phyloP scores from a whole-genome alignment of 345 rosid species.

The Mercurialis annua region DNA sequence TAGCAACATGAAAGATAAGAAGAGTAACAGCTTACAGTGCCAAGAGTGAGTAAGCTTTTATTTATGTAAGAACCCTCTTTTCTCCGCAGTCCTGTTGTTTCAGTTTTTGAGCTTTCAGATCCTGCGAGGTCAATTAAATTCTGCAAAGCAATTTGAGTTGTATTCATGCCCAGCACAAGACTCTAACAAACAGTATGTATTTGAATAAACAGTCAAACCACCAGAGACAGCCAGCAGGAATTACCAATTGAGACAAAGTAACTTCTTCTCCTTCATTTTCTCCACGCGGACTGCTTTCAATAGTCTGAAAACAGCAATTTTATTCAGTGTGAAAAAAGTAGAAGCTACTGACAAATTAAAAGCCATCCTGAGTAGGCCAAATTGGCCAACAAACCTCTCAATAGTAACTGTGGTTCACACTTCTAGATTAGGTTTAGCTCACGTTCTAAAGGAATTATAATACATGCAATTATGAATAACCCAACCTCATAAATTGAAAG shows the following conservation, averaged over 20 bases:
- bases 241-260: conserved; percentile 63
- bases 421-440: conserved; percentile 5
- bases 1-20: background rate
- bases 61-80: conserved; percentile 77
- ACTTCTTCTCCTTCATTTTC: conserved; percentile 57
- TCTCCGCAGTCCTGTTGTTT: conserved; percentile 68
- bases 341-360: conserved; percentile 2
- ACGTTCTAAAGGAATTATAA: background rate
- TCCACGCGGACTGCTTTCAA: conserved; percentile 59
- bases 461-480: background rate
- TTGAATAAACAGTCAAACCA: conserved; percentile 3
- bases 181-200: background rate
- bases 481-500: conserved; percentile 5
- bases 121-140: conserved; percentile 75
- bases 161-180: conserved; percentile 1
- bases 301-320: conserved; percentile 36
- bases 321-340: conserved; percentile 10
- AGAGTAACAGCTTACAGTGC: conserved; percentile 46
- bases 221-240: conserved; percentile 7
- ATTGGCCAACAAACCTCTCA: conserved; percentile 5
- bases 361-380: background rate
- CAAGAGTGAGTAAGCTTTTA: conserved; percentile 70
- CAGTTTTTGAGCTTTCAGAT: conserved; percentile 75
- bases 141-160: conserved; percentile 34
- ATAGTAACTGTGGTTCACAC: background rate